These are phyloP conservation scores for Effrenium voratum DNA, from an alignment of 73 alveolate species.

Conservation along the genomic window DNA sequence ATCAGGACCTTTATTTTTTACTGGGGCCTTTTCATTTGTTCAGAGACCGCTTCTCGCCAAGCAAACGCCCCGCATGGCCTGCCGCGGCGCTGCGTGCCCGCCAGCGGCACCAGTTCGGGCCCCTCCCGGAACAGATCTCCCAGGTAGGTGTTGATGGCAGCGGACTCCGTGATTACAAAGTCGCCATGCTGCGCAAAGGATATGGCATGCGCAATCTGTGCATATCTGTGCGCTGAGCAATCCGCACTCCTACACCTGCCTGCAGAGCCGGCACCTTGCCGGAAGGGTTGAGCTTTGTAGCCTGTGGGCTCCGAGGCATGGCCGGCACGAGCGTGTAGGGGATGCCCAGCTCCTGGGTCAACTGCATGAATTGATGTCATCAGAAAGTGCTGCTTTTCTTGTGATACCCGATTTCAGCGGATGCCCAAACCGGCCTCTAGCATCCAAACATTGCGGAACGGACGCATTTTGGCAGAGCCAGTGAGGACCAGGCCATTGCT, in stretches of 20 bases:
- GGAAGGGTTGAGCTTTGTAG: neutral
- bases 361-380: neutral
- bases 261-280: constrained; percentile 52
- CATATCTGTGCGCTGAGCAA: neutral
- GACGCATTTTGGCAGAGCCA: constrained; percentile 70
- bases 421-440: constrained; percentile 33
- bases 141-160: constrained; percentile 84
- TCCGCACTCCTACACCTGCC: neutral
- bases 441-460: constrained; percentile 88
- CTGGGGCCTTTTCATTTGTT: too few relatives aligned
- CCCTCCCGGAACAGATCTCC: constrained; percentile 12
- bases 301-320: constrained; percentile 54
- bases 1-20: too few relatives aligned
- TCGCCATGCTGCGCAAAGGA: constrained; percentile 43
- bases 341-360: constrained; percentile 52
- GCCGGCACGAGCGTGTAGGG: constrained; percentile 70
- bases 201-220: neutral
- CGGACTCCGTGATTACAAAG: constrained; percentile 64
- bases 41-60: too few relatives aligned
- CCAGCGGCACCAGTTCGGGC: constrained; percentile 13
- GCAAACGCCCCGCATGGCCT: too few relatives aligned
- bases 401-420: neutral
- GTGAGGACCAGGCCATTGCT: constrained; percentile 1
- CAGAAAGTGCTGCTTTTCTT: neutral
- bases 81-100: constrained; percentile 29